A percentile compares a stretch with the other conserved stretches of the same genome.
Evolutionary conservation across 2,329 filamentous ascomycete genomes (phyloP).

Genomic region (Trichoderma polysporum): DNA sequence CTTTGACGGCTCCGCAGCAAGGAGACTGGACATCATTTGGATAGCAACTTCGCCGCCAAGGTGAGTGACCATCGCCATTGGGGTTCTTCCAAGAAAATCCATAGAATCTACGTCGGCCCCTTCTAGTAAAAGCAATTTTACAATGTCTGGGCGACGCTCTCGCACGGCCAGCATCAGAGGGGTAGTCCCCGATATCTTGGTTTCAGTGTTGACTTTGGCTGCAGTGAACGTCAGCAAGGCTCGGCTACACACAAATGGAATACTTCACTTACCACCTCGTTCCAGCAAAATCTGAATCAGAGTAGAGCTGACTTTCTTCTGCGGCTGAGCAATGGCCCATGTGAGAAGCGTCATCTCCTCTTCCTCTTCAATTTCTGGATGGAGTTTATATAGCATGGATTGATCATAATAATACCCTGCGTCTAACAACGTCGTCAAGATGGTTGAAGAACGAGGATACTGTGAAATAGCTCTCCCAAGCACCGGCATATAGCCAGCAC

Average conservation of each 20-base stretch:
- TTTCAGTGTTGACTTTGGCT: slow-evolving; percentile 59
- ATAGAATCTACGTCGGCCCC: slow-evolving; percentile 60
- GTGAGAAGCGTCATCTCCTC: slow-evolving; percentile 58
- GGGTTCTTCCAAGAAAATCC: slow-evolving; percentile 58
- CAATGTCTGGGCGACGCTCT: slow-evolving; percentile 55
- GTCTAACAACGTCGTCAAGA: slow-evolving; percentile 55
- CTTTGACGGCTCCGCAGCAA: slow-evolving; percentile 54
- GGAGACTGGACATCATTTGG: slow-evolving; percentile 54
- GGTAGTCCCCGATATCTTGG: slow-evolving; percentile 51
- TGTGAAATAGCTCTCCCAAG: slow-evolving; percentile 53
- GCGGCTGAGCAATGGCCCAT: slow-evolving; percentile 62
- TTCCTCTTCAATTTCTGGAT: slow-evolving; percentile 47
- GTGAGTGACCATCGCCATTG: slow-evolving; percentile 58
- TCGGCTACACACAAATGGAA: not conserved
- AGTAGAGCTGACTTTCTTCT: slow-evolving; percentile 60
- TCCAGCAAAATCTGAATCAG: slow-evolving; percentile 58
- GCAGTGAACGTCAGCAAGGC: slow-evolving; percentile 24
- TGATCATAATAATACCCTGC: slow-evolving; percentile 62
- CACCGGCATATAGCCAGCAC: slow-evolving; percentile 46
- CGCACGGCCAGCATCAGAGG: slow-evolving; percentile 61
- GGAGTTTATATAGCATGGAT: slow-evolving; percentile 42
- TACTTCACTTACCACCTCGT: slow-evolving; percentile 37
- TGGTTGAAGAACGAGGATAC: slow-evolving; percentile 53
- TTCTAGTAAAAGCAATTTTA: slow-evolving; percentile 55
- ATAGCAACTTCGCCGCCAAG: slow-evolving; percentile 54